Conservation (phyloP, 2,329 filamentous ascomycete genomes). For the Clonostachys chloroleuca region DNA sequence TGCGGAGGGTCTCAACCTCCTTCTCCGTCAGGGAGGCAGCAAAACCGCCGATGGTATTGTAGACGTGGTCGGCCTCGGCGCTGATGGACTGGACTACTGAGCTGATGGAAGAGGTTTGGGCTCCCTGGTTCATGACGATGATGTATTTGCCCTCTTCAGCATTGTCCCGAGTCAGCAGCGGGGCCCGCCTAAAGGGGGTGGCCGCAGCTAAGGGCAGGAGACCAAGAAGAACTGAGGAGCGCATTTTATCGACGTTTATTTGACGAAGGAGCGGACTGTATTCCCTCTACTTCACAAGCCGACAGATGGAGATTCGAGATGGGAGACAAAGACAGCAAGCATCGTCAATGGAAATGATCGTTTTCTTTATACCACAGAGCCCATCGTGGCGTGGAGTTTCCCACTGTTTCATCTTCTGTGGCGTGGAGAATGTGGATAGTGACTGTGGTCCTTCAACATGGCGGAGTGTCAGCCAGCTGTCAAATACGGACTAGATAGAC, state of each 20-base stretch:
- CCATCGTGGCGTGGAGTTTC: no score
- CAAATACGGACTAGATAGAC: no score
- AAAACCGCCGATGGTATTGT: conserved; percentile 13
- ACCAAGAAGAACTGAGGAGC: conserved; percentile 21
- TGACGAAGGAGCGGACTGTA: no score
- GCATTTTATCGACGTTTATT: conserved; percentile 15
- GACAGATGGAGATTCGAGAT: no score
- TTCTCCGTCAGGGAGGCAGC: conserved; percentile 9
- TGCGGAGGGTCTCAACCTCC: conserved; percentile 10
- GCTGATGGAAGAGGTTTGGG: conserved; percentile 6
- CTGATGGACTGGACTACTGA: conserved; percentile 2
- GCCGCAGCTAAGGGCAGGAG: conserved; percentile 22
- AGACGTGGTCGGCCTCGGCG: conserved; percentile 12
- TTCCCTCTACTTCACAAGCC: no score
- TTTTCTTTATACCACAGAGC: no score
- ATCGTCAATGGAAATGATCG: no score
- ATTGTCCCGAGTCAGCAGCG: conserved; percentile 17
- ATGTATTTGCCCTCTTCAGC: conserved; percentile 18
- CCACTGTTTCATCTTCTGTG: no score
- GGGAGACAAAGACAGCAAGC: no score
- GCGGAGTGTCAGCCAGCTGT: no score
- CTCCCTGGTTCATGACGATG: conserved; percentile 13
- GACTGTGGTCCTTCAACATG: no score
- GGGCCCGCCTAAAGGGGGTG: conserved; percentile 23
- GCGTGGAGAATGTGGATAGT: no score